These are phyloP conservation scores for Diaporthe citriasiana DNA, from an alignment of 2,329 filamentous ascomycete species.

Conservation along the genomic window DNA sequence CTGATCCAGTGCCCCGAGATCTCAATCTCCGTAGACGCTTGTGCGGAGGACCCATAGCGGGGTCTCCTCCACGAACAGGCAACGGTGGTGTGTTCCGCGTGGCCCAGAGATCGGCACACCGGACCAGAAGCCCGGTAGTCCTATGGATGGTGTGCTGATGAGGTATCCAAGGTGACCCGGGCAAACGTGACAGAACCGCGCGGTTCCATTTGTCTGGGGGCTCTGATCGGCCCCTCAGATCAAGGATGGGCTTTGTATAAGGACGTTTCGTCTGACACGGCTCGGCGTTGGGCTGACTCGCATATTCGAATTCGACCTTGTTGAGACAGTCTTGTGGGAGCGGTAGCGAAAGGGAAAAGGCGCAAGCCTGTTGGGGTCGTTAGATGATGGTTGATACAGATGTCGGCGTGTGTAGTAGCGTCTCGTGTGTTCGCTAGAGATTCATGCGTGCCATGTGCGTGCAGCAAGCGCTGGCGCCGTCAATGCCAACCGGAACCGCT, in stretches of 20 bases:
- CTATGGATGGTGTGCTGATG: background rate
- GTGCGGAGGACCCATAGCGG: background rate
- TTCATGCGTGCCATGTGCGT: background rate
- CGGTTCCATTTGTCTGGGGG: slow-evolving; percentile 18
- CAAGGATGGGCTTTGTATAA: slow-evolving; percentile 2
- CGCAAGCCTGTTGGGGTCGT: background rate
- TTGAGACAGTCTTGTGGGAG: background rate
- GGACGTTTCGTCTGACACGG: slow-evolving; percentile 24
- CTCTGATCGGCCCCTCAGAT: slow-evolving; percentile 20
- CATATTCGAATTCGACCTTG: background rate
- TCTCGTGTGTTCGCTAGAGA: background rate
- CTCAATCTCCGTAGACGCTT: background rate
- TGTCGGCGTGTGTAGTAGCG: background rate
- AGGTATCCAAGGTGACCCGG: background rate
- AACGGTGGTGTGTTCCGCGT: slow-evolving; percentile 3
- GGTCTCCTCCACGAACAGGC: slow-evolving; percentile 4
- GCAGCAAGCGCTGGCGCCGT: background rate
- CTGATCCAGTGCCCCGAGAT: slow-evolving; percentile 1
- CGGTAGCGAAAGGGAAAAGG: background rate
- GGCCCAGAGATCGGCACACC: slow-evolving; percentile 3
- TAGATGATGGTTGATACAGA: background rate
- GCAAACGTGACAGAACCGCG: slow-evolving; percentile 22
- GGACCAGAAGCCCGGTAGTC: background rate
- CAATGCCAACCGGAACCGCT: background rate
- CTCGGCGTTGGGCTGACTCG: slow-evolving; percentile 23